These are phyloP conservation scores for Gossypium davidsonii DNA, from an alignment of 441 rosid species.

Conservation along the genomic window DNA sequence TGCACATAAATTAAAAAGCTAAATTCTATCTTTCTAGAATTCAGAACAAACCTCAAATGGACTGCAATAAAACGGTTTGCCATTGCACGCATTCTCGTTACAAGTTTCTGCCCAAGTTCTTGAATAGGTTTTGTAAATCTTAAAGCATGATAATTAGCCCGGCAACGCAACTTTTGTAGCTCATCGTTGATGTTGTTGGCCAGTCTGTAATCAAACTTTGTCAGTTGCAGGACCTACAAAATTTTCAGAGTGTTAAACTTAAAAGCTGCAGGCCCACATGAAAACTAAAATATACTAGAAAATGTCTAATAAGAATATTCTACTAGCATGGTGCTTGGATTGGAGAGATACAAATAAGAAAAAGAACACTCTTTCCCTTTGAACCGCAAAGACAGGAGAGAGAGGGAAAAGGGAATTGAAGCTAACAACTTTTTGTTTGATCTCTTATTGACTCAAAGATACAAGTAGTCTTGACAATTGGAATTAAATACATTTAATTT, in stretches of 20 bases:
- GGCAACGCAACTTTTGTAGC: conserved; percentile 90
- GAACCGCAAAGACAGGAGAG: not conserved
- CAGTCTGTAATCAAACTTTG: conserved; percentile 96
- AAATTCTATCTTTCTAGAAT: conserved; percentile 4
- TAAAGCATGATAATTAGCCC: conserved; percentile 85
- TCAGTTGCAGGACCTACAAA: conserved; percentile 89
- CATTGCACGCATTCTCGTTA: conserved; percentile 67
- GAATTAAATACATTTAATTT: not conserved
- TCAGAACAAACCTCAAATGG: conserved; percentile 64
- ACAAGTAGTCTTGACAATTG: not conserved
- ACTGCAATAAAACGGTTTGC: conserved; percentile 75
- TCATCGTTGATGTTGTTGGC: conserved; percentile 79
- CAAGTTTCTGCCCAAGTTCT: conserved; percentile 67
- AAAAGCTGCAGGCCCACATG: conserved; percentile 12
- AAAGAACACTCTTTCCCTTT: not conserved
- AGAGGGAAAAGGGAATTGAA: not conserved
- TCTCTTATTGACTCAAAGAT: not conserved
- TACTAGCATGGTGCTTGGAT: not conserved
- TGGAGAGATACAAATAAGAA: not conserved
- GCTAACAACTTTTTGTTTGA: not conserved
- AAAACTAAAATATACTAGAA: conserved; percentile 8
- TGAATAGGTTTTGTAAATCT: conserved; percentile 81
- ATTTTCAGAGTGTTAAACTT: conserved; percentile 20
- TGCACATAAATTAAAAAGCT: not conserved
- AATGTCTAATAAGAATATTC: not conserved